Percentiles rank a stretch among this genome's conserved stretches.
Evolutionary conservation across 306 rosid species (phyloP).

Genomic region (Citrullus mucosospermus): DNA sequence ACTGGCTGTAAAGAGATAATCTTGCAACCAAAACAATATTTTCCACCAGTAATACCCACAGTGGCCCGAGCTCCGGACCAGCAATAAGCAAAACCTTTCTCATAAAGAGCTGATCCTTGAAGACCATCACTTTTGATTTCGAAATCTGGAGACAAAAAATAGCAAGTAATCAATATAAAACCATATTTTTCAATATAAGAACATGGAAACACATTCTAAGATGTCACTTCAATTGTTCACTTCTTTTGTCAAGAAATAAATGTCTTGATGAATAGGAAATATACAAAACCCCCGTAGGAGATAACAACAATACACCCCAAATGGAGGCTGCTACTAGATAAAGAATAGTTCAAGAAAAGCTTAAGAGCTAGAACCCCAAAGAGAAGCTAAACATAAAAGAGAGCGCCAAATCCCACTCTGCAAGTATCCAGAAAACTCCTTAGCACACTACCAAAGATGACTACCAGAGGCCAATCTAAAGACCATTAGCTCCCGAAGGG

Average conservation of each 20-base stretch:
- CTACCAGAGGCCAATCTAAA: not conserved
- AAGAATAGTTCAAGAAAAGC: not conserved
- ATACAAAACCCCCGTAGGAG: not conserved
- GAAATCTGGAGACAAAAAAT: constrained; percentile 26
- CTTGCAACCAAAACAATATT: constrained; percentile 44
- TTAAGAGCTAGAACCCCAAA: not conserved
- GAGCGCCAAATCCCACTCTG: not conserved
- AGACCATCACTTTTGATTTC: constrained; percentile 19
- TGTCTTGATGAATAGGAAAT: not conserved
- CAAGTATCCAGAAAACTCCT: not conserved
- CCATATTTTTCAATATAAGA: not conserved
- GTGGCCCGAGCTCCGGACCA: constrained; percentile 49
- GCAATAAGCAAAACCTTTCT: constrained; percentile 48
- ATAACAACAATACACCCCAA: not conserved
- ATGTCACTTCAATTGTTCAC: not conserved
- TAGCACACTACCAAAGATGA: not conserved
- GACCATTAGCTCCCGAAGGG: not conserved
- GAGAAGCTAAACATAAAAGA: not conserved
- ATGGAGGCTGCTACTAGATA: not conserved
- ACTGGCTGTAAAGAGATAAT: constrained; percentile 27
- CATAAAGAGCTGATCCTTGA: constrained; percentile 27
- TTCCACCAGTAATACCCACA: constrained; percentile 34
- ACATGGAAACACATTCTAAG: not conserved
- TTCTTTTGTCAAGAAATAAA: not conserved
- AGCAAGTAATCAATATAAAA: constrained; percentile 4